A percentile compares a stretch with the other conserved stretches of the same genome.
These are phyloP conservation scores for Nidularia sp. DNA, from an alignment of 768 basidiomycete species.

Conservation along the genomic window DNA sequence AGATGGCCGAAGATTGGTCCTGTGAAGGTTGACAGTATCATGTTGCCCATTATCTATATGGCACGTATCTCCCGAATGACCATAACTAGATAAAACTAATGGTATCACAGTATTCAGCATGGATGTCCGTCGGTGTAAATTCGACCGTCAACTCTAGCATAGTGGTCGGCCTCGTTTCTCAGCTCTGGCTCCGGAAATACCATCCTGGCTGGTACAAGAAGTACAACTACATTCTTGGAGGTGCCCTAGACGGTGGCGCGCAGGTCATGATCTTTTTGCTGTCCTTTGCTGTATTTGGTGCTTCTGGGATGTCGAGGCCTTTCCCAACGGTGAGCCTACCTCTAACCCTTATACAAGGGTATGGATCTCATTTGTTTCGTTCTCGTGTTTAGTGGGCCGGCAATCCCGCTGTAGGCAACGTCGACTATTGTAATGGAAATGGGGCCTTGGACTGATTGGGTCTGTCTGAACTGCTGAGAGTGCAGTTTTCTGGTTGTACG, in stretches of 20 bases:
- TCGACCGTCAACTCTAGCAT: slow-evolving; percentile 44
- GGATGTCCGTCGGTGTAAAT: slow-evolving; percentile 51
- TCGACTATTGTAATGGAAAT: slow-evolving; percentile 60
- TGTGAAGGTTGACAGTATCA: slow-evolving; percentile 42
- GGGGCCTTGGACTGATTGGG: slow-evolving; percentile 36
- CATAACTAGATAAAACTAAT: too few relatives aligned
- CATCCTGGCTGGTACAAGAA: slow-evolving; percentile 65
- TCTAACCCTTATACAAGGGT: neutral
- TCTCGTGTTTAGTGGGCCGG: slow-evolving; percentile 41
- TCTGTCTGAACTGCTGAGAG: too few relatives aligned
- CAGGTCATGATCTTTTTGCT: slow-evolving; percentile 64
- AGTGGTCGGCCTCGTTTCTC: slow-evolving; percentile 52
- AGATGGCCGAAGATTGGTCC: slow-evolving; percentile 53
- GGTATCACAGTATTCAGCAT: slow-evolving; percentile 28
- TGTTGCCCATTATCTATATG: slow-evolving; percentile 51
- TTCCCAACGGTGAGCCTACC: slow-evolving; percentile 37
- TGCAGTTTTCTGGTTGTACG: too few relatives aligned
- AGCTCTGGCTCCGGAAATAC: slow-evolving; percentile 53
- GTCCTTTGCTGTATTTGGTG: slow-evolving; percentile 64
- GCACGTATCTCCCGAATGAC: too few relatives aligned
- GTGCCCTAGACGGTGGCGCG: slow-evolving; percentile 61
- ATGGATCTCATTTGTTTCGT: neutral
- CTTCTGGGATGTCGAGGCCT: slow-evolving; percentile 40
- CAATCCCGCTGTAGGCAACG: slow-evolving; percentile 47
- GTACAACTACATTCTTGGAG: slow-evolving; percentile 66